phyloP scores from a whole-genome alignment of 768 basidiomycete genomes.

The Trametopsis cervina region DNA sequence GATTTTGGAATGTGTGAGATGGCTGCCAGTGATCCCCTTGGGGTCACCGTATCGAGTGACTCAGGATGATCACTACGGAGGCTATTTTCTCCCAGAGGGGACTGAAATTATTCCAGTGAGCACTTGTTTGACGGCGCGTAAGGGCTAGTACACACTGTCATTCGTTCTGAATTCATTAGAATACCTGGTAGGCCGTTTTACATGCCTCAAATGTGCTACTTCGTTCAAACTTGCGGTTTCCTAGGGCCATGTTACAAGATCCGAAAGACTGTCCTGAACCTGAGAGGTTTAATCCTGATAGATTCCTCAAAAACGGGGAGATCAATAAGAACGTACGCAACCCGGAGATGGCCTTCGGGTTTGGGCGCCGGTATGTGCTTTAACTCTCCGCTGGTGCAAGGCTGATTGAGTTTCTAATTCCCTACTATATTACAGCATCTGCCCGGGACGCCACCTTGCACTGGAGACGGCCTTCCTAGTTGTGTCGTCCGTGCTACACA shows the following conservation, averaged over 20 bases:
- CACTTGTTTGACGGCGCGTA: background rate
- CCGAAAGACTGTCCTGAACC: slow-evolving; percentile 27
- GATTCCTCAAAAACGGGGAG: slow-evolving; percentile 12
- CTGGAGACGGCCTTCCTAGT: slow-evolving; percentile 18
- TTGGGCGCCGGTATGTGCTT: slow-evolving; percentile 6
- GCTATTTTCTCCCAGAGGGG: slow-evolving; percentile 27
- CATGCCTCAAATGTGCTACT: background rate
- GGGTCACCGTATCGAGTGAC: too few species aligned
- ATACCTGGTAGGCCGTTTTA: slow-evolving; percentile 9
- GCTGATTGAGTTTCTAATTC: background rate
- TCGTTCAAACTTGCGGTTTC: background rate
- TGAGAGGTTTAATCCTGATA: slow-evolving; percentile 18
- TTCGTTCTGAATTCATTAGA: background rate
- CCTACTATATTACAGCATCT: slow-evolving; percentile 12
- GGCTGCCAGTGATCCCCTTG: too few species aligned
- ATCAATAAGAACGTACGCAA: background rate
- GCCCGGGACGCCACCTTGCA: slow-evolving; percentile 21
- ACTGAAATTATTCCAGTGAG: too few species aligned
- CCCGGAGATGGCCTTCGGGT: slow-evolving; percentile 9
- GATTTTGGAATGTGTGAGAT: background rate
- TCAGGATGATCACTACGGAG: slow-evolving; percentile 26
- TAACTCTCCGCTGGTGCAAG: background rate
- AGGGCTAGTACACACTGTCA: background rate
- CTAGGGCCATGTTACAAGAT: slow-evolving; percentile 36
- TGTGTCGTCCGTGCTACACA: slow-evolving; percentile 14